Evolutionary conservation across 257 asterid genomes (phyloP).

Genomic region (Euphrasia confusa): DNA sequence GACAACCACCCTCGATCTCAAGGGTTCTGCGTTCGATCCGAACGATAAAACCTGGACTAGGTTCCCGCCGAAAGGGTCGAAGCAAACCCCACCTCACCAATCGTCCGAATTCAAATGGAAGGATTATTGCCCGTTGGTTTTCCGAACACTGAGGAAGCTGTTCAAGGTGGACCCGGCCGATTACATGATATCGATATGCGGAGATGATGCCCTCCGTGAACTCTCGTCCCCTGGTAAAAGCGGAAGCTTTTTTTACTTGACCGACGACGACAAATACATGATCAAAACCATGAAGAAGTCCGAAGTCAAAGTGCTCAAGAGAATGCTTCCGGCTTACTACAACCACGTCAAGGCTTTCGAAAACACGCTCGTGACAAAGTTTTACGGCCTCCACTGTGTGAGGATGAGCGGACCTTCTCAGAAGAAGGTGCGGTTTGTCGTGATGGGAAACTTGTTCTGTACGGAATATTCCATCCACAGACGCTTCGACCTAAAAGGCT

Average conservation of each 20-base stretch:
- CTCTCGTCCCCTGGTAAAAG: conserved; percentile 98
- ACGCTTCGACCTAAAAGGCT: conserved; percentile 87
- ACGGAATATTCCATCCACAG: conserved; percentile 66
- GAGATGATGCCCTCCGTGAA: conserved; percentile 89
- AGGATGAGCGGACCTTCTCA: conserved; percentile 81
- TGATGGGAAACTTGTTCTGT: conserved; percentile 90
- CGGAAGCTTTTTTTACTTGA: conserved; percentile 91
- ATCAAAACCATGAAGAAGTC: conserved; percentile 90
- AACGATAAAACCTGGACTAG: conserved; percentile 76
- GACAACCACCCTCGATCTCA: conserved; percentile 58
- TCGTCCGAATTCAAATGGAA: conserved; percentile 91
- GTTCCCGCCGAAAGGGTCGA: conserved; percentile 85
- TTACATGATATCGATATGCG: conserved; percentile 94
- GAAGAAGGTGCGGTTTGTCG: conserved; percentile 89
- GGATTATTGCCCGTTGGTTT: conserved; percentile 85
- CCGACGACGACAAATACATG: conserved; percentile 88
- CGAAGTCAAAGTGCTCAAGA: conserved; percentile 83
- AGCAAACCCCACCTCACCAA: conserved; percentile 88
- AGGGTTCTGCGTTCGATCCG: conserved; percentile 62
- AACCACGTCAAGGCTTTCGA: conserved; percentile 74
- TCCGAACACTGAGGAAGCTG: conserved; percentile 80
- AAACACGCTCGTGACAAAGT: conserved; percentile 71
- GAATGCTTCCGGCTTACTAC: conserved; percentile 91
- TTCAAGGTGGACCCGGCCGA: conserved; percentile 94
- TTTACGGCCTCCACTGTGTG: conserved; percentile 89